phyloP scores from a whole-genome alignment of 75 land plant genomes.

The Selaginella moellendorffii region DNA sequence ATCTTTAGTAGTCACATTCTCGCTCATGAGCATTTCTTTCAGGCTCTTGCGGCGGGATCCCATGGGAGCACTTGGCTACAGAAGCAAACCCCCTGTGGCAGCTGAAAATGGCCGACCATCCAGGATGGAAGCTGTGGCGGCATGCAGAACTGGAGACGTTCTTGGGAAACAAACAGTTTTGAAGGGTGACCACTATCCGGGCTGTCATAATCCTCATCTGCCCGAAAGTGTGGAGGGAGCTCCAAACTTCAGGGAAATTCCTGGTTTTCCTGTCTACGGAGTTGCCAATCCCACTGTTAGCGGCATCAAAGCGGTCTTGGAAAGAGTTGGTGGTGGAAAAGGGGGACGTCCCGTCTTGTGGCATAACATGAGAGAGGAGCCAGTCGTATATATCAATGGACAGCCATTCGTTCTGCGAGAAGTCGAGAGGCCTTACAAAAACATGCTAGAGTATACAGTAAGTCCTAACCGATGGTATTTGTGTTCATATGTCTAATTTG shows the following conservation, averaged over 20 bases:
- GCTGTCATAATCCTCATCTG: conserved; percentile 62
- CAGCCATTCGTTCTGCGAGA: conserved; percentile 96
- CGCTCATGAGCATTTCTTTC: no score
- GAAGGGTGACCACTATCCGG: conserved; percentile 95
- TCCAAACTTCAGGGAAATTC: conserved; percentile 83
- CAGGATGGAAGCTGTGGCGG: conserved; percentile 68
- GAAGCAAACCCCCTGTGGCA: conserved; percentile 3
- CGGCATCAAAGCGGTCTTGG: conserved; percentile 79
- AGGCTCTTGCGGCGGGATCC: conserved; percentile 92
- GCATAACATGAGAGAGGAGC: conserved; percentile 99
- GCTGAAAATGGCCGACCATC: conserved; percentile 57
- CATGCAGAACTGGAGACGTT: conserved; percentile 76
- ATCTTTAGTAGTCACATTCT: no score
- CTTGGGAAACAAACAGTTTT: conserved; percentile 82
- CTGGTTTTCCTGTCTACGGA: conserved; percentile 91
- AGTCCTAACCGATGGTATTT: background rate
- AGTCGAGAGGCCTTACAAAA: conserved; percentile 89
- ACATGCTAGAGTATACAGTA: conserved; percentile 92
- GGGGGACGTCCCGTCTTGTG: conserved; percentile 64
- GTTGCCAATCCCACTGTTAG: conserved; percentile 93
- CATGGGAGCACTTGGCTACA: conserved; percentile 89
- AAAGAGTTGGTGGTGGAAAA: conserved; percentile 42
- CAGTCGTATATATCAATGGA: conserved; percentile 91
- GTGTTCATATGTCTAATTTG: background rate
- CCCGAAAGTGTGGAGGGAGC: conserved; percentile 93